These are phyloP conservation scores for Arabidopsis lyrata DNA, from an alignment of 441 rosid species.

Conservation along the genomic window DNA sequence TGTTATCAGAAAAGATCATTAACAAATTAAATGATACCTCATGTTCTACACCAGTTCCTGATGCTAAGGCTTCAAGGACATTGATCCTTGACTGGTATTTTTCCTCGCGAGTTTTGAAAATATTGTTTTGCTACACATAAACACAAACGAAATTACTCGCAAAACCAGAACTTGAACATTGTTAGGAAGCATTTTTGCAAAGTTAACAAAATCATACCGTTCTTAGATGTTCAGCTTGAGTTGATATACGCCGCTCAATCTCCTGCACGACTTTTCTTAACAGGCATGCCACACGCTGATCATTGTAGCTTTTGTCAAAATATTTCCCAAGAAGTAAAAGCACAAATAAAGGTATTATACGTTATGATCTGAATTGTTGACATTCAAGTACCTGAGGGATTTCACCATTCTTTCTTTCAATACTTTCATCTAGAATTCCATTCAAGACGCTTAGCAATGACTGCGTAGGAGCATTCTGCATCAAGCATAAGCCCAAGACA, in stretches of 20 bases:
- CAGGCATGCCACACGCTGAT: conserved; percentile 81
- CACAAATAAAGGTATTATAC: background rate
- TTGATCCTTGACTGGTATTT: conserved; percentile 66
- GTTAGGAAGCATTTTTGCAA: background rate
- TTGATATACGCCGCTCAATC: conserved; percentile 93
- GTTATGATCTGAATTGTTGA: background rate
- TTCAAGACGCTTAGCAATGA: conserved; percentile 86
- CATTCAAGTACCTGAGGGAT: conserved; percentile 73
- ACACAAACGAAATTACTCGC: conserved; percentile 13
- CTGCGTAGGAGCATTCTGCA: conserved; percentile 93
- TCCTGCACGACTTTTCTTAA: conserved; percentile 88
- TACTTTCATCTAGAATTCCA: conserved; percentile 88
- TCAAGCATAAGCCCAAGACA: conserved; percentile 20
- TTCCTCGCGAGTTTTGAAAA: conserved; percentile 68
- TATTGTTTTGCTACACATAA: conserved; percentile 73
- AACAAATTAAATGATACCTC: conserved; percentile 54
- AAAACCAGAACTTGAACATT: conserved; percentile 24
- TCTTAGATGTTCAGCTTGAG: conserved; percentile 93
- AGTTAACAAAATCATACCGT: conserved; percentile 55
- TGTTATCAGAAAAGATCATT: conserved; percentile 18
- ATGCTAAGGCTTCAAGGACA: conserved; percentile 90
- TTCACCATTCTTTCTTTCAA: conserved; percentile 77
- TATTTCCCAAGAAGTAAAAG: background rate
- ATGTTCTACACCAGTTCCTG: conserved; percentile 65
- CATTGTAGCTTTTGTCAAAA: conserved; percentile 32